A percentile compares a stretch with the other conserved stretches of the same genome.
These are phyloP conservation scores for Pilobolus umbonatus DNA, from an alignment of 192 early-diverging fungal species.

Conservation along the genomic window DNA sequence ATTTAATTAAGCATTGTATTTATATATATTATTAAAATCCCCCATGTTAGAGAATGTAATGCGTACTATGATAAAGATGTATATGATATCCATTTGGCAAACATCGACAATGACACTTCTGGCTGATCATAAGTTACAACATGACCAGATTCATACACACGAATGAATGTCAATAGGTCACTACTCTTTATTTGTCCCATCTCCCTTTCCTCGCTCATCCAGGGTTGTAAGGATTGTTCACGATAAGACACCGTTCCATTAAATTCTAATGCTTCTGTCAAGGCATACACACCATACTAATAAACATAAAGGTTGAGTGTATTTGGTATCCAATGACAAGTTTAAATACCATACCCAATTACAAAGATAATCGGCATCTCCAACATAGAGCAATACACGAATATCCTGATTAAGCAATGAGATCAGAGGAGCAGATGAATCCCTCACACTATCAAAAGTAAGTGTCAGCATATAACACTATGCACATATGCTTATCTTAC, in stretches of 20 bases:
- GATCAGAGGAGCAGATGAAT: conserved; percentile 33
- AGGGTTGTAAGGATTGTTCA: neutral
- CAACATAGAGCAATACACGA: conserved; percentile 67
- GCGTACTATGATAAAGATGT: too few relatives aligned
- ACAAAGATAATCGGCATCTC: conserved; percentile 81
- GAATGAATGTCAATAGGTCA: conserved; percentile 34
- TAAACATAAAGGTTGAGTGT: conserved; percentile 1
- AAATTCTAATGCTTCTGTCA: neutral
- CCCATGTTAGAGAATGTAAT: too few relatives aligned
- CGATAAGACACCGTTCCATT: neutral
- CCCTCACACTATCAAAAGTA: conserved; percentile 1
- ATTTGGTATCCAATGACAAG: conserved; percentile 17
- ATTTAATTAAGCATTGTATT: neutral
- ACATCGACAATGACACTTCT: conserved; percentile 28
- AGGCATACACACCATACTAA: conserved; percentile 10
- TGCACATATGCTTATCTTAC: neutral
- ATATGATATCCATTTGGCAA: conserved; percentile 11
- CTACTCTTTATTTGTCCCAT: conserved; percentile 32
- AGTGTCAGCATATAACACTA: neutral
- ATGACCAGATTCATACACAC: conserved; percentile 43
- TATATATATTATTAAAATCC: neutral
- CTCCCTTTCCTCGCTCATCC: neutral
- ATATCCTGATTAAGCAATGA: conserved; percentile 51
- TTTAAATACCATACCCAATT: conserved; percentile 50
- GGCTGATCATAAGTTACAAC: conserved; percentile 49